phyloP scores from a whole-genome alignment of 352 stramenopile genomes.

The Halophytophthora batemanensis region DNA sequence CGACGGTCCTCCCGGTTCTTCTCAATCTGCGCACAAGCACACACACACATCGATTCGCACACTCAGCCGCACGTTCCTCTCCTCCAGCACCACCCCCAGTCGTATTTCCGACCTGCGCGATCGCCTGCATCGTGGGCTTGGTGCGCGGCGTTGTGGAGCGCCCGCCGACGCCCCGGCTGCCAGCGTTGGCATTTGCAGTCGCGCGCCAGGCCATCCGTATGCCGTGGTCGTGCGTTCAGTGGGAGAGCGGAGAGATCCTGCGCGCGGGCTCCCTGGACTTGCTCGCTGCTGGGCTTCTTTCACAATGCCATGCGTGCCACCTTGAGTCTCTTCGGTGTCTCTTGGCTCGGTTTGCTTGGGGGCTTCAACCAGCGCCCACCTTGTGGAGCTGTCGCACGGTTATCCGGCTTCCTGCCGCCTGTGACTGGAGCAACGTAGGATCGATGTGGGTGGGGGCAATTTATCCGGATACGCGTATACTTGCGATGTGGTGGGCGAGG shows the following conservation, averaged over 20 bases:
- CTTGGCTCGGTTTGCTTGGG: background rate
- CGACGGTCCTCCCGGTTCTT: conserved; percentile 83
- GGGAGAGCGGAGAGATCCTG: too few species aligned
- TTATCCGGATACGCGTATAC: background rate
- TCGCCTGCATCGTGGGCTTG: conserved; percentile 70
- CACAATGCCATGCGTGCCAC: too few species aligned
- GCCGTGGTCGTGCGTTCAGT: too few species aligned
- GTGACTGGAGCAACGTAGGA: too few species aligned
- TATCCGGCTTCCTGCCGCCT: too few species aligned
- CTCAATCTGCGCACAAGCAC: conserved; percentile 69
- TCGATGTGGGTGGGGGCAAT: too few species aligned
- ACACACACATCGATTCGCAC: too few species aligned
- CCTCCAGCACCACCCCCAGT: too few species aligned
- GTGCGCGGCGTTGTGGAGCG: conserved; percentile 15
- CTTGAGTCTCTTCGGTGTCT: too few species aligned
- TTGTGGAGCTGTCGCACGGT: background rate
- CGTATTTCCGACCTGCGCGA: conserved; percentile 53
- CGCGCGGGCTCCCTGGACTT: too few species aligned
- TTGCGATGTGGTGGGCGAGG: background rate
- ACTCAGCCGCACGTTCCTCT: too few species aligned
- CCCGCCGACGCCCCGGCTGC: conserved; percentile 4
- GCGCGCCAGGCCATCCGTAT: conserved; percentile 32
- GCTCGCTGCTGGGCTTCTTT: too few species aligned
- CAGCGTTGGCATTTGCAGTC: conserved; percentile 9
- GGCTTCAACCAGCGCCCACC: background rate